Evolutionary conservation across 73 alveolate genomes (phyloP), one percentile per base, ranked within the genome.

Genomic region (Paramecium caudatum): DNA sequence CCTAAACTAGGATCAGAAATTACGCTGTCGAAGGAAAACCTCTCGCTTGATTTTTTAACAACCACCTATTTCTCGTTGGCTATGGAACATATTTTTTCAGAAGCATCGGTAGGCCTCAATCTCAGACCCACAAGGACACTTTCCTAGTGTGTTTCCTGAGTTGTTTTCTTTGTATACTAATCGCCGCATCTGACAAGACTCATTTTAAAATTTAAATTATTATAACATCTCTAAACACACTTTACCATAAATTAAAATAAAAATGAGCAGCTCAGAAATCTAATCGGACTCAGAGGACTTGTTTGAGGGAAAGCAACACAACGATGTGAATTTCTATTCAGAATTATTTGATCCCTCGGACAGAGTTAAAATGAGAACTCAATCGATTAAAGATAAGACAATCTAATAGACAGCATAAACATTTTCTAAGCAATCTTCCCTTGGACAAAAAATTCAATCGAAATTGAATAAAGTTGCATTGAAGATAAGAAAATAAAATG

Each of bases 281-380:
- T 4, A 65, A 65, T 65, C 83, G 17, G 83, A 65, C 34, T 65
- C 83, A n/a, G 83, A 65, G 34, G 83, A 65, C 3, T 65, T 65
- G 13, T 15, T 65, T 1, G 9, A 65, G 34, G 8, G 19, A n/a
- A n/a, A n/a, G n/a, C n/a, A n/a, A 9, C 32, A 30, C 10, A 43
- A 43, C 16, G 50, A 65, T 65, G 5, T 33, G 48, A 65, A 65
- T 65, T 65, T 65, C 33, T 65, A 33, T 36, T 30, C 47, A 3
- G 83, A 49, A 32, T 36, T 65, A 1, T 36, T 65, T 33, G 83
- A 36, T 13, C 3, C 32, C 1, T 30, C 13, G 2, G 83, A 65
- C 9, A 43, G n/a, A 65, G 30, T 65, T 33, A 16, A 0, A 1
- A 4, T 12, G 6, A 65, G 39, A 33, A 65, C 3, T 13, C 8